Conservation (phyloP, 331 rosid genomes). For the Pyrus hybrid region DNA sequence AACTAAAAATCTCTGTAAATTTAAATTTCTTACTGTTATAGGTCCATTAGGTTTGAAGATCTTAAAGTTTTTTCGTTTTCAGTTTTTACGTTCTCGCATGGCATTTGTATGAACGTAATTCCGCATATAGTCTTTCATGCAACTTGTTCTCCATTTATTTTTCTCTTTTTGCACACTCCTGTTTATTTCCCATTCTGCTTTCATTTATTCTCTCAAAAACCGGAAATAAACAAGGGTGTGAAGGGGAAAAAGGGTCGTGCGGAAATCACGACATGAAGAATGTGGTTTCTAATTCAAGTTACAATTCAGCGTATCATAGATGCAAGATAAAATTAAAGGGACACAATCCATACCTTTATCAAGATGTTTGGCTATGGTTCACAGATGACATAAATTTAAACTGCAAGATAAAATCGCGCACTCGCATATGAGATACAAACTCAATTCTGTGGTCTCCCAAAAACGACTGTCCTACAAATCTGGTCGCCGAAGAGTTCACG, state of each 20-base stretch:
- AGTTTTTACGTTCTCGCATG: background rate
- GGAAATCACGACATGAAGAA: background rate
- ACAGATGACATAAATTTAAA: background rate
- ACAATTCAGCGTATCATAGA: background rate
- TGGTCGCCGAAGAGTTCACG: constrained; percentile 8
- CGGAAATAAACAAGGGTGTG: too few species aligned
- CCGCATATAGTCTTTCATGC: background rate
- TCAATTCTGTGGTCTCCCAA: background rate
- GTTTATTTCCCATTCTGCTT: too few species aligned
- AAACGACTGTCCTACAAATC: constrained; percentile 1
- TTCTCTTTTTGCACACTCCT: too few species aligned
- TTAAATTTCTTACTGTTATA: background rate
- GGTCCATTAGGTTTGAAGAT: background rate
- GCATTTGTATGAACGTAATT: background rate
- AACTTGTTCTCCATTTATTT: background rate
- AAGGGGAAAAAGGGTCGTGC: background rate
- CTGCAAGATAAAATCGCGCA: background rate
- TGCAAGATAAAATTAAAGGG: background rate
- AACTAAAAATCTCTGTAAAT: background rate
- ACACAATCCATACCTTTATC: background rate
- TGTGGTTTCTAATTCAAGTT: background rate
- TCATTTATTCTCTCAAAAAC: too few species aligned
- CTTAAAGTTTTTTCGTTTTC: background rate
- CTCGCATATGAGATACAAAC: background rate
- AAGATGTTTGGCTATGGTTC: background rate